Percentiles rank a stretch among this genome's conserved stretches.
These are phyloP conservation scores for Viola odorata DNA, from an alignment of 345 rosid species.

Conservation along the genomic window DNA sequence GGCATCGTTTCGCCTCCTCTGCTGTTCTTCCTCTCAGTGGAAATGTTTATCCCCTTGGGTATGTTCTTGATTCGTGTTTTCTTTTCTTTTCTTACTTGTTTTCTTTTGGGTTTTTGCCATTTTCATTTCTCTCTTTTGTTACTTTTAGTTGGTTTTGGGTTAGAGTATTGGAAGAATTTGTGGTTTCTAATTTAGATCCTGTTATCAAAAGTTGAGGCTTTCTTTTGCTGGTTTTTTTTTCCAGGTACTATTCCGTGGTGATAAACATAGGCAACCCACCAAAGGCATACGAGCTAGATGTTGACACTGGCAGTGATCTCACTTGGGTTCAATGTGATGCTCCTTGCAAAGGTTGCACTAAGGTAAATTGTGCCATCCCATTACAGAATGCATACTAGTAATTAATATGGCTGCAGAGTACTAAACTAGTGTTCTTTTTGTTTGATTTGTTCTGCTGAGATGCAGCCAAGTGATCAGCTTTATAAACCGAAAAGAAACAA, in stretches of 20 bases:
- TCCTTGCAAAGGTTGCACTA: constrained; percentile 76
- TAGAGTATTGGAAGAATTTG: not conserved
- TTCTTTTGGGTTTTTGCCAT: not conserved
- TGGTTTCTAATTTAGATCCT: not conserved
- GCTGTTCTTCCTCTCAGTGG: constrained; percentile 62
- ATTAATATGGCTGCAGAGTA: not conserved
- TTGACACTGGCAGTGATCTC: constrained; percentile 93
- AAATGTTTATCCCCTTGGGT: constrained; percentile 95
- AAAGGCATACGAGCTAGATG: constrained; percentile 72
- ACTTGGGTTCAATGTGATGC: constrained; percentile 99
- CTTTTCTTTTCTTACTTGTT: not conserved
- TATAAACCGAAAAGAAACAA: constrained; percentile 61
- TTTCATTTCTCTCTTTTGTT: not conserved
- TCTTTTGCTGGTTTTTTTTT: constrained; percentile 4
- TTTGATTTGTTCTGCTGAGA: too few relatives aligned
- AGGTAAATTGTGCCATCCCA: constrained; percentile 33
- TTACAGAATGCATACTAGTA: not conserved
- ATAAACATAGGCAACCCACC: constrained; percentile 69
- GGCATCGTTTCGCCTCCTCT: constrained; percentile 34
- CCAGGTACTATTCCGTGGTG: constrained; percentile 70
- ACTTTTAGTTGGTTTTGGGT: not conserved
- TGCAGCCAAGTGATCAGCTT: constrained; percentile 52
- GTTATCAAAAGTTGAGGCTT: too few relatives aligned
- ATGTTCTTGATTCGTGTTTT: too few relatives aligned
- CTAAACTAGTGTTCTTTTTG: too few relatives aligned